Conservation (phyloP, 2,329 filamentous ascomycete genomes). For the Ambrosiella cleistominuta region DNA sequence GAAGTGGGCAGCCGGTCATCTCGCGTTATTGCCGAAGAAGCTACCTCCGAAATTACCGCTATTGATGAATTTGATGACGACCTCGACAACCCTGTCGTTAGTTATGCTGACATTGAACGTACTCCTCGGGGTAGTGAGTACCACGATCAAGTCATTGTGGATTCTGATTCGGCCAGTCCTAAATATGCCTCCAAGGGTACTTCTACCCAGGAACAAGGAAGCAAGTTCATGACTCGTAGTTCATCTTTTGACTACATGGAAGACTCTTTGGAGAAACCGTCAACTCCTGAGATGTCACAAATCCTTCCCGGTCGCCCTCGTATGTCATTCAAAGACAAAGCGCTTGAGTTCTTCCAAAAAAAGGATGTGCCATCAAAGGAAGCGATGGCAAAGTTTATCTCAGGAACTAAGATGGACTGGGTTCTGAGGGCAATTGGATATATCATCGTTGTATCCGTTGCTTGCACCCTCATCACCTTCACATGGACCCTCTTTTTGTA, state of each 20-base stretch:
- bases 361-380: no score
- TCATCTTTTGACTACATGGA: slow-evolving; percentile 12
- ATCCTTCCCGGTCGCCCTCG: neutral
- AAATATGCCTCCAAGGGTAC: neutral
- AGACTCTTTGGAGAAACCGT: slow-evolving; percentile 11
- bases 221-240: slow-evolving; percentile 3
- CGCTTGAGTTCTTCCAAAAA: no score
- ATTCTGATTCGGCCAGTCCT: neutral
- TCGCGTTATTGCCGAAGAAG: neutral
- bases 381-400: no score
- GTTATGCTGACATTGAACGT: slow-evolving; percentile 2
- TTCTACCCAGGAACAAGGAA: neutral
- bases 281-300: slow-evolving; percentile 8
- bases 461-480: neutral
- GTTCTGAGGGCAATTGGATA: neutral
- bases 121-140: neutral
- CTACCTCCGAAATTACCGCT: slow-evolving; percentile 3
- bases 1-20: neutral
- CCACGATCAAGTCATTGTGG: neutral
- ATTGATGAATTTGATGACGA: slow-evolving; percentile 10
- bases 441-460: neutral
- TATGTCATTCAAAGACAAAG: neutral
- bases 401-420: no score
- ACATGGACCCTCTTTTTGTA: neutral
- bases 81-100: neutral